Base-by-base conservation (phyloP, 2,329 filamentous ascomycete species). In the Mycosphaerella arachidis region DNA sequence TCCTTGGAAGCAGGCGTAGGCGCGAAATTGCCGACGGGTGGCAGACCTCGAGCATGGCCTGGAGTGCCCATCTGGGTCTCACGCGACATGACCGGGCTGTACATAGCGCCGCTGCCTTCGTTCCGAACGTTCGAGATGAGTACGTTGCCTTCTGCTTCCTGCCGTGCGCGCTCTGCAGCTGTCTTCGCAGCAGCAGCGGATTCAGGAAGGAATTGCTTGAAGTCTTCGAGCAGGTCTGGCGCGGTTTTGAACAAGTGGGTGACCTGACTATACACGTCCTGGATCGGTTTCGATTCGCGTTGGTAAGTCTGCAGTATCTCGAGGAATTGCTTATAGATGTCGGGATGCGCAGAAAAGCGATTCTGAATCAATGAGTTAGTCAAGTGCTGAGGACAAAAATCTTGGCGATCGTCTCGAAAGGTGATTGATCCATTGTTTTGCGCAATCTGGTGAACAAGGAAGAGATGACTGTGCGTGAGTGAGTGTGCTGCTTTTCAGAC, bases 291-390 rank as follows among this genome's bases (percentile, higher is more conserved):
- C 56, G 94, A 96, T 74, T 99, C 94, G 59, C 94, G 86, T 75
- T 99, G 94, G 70, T 99, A 99, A 1, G 94, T 99, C 76, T 99
- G 94, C 50, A 99, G 80, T 53, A 99, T 99, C 74, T 99, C 94
- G 31, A 99, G 83, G 72, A 99, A 99, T 72, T 99, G 93, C 75
- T 99, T 99, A 80, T 99, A 99, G 63, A 99, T 97, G 74, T 99
- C 94, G 6, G 94, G 94, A 66, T 96, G 92, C 70, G 92, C 88
- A 69, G 96, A 89, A 76, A 97, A 99, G 48, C 94, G 93, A 73
- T 97, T 99, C 91, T 96, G 24, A 65, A 31, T 50, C 20, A 31
- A 27, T 40, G 18, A 53, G 50, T 60, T 48, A 58, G 55, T 37
- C 40, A 50, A 50, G 46, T 50, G 6, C 20, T n/a, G 6, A n/a